Percentiles rank a stretch among this genome's conserved stretches.
These are phyloP conservation scores for Fraxinus platypoda DNA, from an alignment of 305 asterid species.

Conservation along the genomic window DNA sequence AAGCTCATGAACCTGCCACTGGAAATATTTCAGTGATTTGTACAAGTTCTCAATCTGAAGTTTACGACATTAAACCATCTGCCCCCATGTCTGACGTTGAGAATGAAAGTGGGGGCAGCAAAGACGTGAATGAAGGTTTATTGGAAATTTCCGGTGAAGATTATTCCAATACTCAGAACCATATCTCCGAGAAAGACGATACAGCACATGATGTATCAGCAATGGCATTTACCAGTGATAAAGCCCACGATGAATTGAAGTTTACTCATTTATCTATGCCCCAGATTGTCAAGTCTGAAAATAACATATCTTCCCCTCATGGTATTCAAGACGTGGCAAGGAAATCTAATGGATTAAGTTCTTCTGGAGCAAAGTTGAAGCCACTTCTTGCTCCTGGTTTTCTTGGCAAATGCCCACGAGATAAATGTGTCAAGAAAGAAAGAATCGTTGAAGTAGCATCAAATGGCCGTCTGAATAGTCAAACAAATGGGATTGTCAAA, in stretches of 20 bases:
- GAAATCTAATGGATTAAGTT: constrained; percentile 29
- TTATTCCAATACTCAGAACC: constrained; percentile 20
- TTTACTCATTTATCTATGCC: constrained; percentile 24
- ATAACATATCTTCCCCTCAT: constrained; percentile 22
- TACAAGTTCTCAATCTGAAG: constrained; percentile 16
- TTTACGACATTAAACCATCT: constrained; percentile 5
- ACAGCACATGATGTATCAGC: constrained; percentile 25
- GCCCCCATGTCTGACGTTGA: constrained; percentile 32
- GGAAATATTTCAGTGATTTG: constrained; percentile 16
- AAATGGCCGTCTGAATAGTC: constrained; percentile 11
- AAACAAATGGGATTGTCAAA: constrained; percentile 17
- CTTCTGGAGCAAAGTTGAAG: constrained; percentile 39
- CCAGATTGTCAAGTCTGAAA: constrained; percentile 22
- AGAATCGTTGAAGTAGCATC: constrained; percentile 15
- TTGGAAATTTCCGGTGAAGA: constrained; percentile 11
- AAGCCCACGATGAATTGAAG: constrained; percentile 23
- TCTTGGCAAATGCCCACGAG: constrained; percentile 47
- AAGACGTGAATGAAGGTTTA: constrained; percentile 13
- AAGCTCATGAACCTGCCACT: constrained; percentile 16
- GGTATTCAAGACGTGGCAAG: constrained; percentile 28
- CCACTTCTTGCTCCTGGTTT: constrained; percentile 69
- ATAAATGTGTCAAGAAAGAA: constrained; percentile 23
- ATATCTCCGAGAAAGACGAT: constrained; percentile 29
- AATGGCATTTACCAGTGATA: constrained; percentile 25
- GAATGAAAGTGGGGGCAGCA: constrained; percentile 27